These are phyloP conservation scores for Tylopilus sp. DNA, from an alignment of 768 basidiomycete species.

Conservation along the genomic window DNA sequence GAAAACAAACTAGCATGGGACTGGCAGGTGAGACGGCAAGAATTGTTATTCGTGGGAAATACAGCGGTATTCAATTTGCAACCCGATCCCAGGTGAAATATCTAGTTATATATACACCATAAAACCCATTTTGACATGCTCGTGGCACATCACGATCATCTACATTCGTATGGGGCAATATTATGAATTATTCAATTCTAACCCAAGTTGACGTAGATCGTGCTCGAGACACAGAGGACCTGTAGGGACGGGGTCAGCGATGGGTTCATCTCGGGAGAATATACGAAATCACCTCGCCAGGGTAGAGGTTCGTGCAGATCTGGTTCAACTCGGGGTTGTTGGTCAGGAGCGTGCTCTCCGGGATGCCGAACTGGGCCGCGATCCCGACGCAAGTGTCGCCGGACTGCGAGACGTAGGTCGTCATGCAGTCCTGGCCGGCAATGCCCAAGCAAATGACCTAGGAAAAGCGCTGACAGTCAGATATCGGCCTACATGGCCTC, in stretches of 20 bases:
- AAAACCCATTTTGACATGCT: no score
- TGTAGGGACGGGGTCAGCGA: conserved; percentile 4
- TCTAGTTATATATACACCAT: not conserved
- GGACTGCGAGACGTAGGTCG: conserved; percentile 42
- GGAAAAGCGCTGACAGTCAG: not conserved
- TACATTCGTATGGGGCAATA: not conserved
- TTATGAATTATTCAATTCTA: conserved; percentile 1
- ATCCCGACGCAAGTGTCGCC: conserved; percentile 54
- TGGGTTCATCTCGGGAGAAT: not conserved
- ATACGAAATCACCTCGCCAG: conserved; percentile 47
- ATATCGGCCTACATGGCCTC: not conserved
- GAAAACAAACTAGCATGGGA: no score
- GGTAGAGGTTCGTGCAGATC: conserved; percentile 52
- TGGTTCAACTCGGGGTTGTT: conserved; percentile 67
- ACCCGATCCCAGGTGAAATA: not conserved
- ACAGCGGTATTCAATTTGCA: not conserved
- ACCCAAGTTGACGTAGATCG: conserved; percentile 23
- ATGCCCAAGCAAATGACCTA: conserved; percentile 56
- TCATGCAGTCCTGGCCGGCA: conserved; percentile 51
- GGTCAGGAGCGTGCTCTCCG: conserved; percentile 41
- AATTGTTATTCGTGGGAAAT: no score
- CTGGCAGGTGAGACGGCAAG: no score
- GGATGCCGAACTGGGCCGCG: conserved; percentile 38
- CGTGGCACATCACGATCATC: no score
- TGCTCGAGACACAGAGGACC: conserved; percentile 27